Percentiles rank a stretch among this genome's conserved stretches.
These are phyloP conservation scores for Protomyces pachydermus DNA, from an alignment of 1,139 yeast species.

Conservation along the genomic window DNA sequence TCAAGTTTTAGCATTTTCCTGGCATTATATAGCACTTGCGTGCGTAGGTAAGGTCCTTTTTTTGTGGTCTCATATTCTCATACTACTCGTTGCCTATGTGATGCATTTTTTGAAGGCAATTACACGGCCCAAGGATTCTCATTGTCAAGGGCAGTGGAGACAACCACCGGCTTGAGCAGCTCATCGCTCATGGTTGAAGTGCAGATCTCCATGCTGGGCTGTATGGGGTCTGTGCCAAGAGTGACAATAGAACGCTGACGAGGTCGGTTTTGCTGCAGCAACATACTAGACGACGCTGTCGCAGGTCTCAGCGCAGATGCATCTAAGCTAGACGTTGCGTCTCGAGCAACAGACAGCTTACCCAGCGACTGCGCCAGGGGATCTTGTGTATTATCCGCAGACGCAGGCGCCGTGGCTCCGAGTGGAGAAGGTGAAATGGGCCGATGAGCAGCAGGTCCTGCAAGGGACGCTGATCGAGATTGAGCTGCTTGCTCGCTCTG, in stretches of 20 bases:
- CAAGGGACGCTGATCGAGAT: neutral
- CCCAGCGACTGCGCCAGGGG: neutral
- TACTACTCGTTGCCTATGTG: too few species aligned
- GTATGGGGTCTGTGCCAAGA: neutral
- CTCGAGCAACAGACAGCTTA: neutral
- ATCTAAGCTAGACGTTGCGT: neutral
- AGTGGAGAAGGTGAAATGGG: neutral
- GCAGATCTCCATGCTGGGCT: conserved; percentile 7
- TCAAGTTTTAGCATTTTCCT: too few species aligned
- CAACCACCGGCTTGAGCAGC: conserved; percentile 1
- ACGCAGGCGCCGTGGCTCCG: neutral
- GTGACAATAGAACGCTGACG: conserved; percentile 17
- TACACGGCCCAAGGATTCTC: neutral
- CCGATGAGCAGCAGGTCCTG: neutral
- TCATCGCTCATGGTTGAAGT: conserved; percentile 21
- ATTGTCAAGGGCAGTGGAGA: neutral
- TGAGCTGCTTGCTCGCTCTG: conserved; percentile 18
- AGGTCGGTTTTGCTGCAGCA: neutral
- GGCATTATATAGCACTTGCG: too few species aligned
- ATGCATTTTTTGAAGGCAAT: neutral
- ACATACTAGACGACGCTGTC: neutral
- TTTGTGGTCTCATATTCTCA: too few species aligned
- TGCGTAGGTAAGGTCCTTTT: too few species aligned
- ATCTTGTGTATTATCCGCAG: neutral
- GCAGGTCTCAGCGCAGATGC: neutral